Evolutionary conservation across 805 yeast species (phyloP).

Genomic region (Yamadazyma olivae): DNA sequence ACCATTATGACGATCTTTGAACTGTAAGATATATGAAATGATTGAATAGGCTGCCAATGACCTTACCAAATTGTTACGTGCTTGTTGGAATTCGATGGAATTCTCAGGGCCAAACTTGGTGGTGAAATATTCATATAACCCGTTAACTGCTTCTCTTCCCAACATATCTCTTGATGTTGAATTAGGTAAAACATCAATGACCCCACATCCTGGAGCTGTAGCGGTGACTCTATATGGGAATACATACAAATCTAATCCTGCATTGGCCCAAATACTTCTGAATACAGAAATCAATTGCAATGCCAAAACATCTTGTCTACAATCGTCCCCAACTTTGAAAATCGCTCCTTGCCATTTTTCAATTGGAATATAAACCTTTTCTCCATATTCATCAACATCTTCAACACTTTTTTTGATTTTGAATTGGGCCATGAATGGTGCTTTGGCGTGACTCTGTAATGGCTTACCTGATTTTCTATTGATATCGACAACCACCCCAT

Average conservation of each 20-base stretch:
- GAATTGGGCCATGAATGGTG: conserved; percentile 97
- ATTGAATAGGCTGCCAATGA: conserved; percentile 94
- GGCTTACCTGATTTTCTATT: conserved; percentile 92
- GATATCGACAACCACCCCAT: conserved; percentile 89
- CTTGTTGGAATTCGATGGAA: conserved; percentile 83
- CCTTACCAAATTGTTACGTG: conserved; percentile 88
- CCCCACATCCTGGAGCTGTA: conserved; percentile 99
- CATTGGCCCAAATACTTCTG: conserved; percentile 82
- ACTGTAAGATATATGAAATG: conserved; percentile 84
- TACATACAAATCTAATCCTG: conserved; percentile 87
- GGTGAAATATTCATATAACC: conserved; percentile 85
- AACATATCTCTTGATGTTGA: conserved; percentile 96
- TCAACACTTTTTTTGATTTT: conserved; percentile 63
- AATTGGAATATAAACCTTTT: conserved; percentile 31
- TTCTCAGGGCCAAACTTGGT: conserved; percentile 95
- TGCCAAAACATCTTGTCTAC: conserved; percentile 95
- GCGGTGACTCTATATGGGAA: conserved; percentile 96
- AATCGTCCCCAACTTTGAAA: conserved; percentile 98
- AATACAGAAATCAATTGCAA: conserved; percentile 88
- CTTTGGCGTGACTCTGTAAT: conserved; percentile 96
- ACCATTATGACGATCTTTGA: conserved; percentile 98
- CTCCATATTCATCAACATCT: conserved; percentile 39
- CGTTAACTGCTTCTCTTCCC: conserved; percentile 98
- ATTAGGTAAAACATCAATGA: conserved; percentile 94
- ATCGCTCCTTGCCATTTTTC: conserved; percentile 93